phyloP scores from a whole-genome alignment of 176 grass and related monocot species.

The Melocanna baccifera region DNA sequence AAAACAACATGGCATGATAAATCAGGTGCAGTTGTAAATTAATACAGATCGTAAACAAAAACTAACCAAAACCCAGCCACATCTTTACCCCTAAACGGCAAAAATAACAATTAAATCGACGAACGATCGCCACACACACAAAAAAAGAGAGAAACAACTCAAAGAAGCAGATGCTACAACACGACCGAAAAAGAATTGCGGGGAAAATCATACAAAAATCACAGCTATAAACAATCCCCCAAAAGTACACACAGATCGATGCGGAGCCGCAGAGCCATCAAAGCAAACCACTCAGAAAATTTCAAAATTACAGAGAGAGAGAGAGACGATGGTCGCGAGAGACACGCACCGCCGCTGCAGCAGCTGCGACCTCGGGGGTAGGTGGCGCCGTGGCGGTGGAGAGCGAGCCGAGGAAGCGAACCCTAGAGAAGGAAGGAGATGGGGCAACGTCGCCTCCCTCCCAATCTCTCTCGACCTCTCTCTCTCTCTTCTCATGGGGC shows the following conservation, averaged over 20 bases:
- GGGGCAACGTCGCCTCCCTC: not conserved
- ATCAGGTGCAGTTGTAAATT: not conserved
- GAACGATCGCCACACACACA: not conserved
- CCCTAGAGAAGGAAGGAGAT: not conserved
- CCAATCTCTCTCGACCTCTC: not conserved
- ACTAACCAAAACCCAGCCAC: not conserved
- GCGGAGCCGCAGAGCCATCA: not conserved
- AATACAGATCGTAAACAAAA: not conserved
- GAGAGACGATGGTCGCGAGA: not conserved
- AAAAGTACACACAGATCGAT: not conserved
- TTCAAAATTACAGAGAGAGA: not conserved
- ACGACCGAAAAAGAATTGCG: not conserved
- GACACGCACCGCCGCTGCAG: slow-evolving; percentile 9
- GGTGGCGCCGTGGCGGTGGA: not conserved
- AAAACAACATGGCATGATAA: not conserved
- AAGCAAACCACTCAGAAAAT: not conserved
- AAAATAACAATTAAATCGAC: not conserved
- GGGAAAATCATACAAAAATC: not conserved
- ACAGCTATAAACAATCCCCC: not conserved
- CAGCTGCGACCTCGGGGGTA: not conserved
- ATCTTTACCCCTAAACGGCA: not conserved
- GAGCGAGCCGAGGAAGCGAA: not conserved
- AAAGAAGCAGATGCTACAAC: not conserved
- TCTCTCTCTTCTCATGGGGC: not conserved
- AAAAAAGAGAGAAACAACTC: not conserved